phyloP scores from a whole-genome alignment of 2,329 filamentous ascomycete species.

The Penicillium hesseltinei region DNA sequence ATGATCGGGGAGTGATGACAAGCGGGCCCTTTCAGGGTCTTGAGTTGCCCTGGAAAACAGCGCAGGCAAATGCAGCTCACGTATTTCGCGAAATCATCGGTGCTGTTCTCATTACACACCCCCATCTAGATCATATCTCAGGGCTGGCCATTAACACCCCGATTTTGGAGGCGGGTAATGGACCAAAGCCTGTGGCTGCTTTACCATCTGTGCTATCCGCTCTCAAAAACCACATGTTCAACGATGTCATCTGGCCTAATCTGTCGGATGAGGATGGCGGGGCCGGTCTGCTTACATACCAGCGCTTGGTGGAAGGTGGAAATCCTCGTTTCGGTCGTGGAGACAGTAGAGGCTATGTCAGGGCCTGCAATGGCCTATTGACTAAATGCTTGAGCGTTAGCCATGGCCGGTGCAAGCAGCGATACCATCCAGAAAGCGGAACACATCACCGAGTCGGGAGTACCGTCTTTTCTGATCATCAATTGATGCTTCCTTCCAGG shows the following conservation, averaged over 20 bases:
- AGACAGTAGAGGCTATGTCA: constrained; percentile 77
- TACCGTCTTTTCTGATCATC: constrained; percentile 43
- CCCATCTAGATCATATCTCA: constrained; percentile 92
- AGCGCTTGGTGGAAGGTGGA: constrained; percentile 82
- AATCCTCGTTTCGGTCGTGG: constrained; percentile 80
- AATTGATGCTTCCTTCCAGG: constrained; percentile 48
- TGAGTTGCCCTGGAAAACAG: constrained; percentile 62
- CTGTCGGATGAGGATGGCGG: constrained; percentile 94
- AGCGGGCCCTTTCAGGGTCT: constrained; percentile 78
- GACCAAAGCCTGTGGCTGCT: constrained; percentile 80
- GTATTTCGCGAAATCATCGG: constrained; percentile 78
- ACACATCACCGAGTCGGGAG: constrained; percentile 60
- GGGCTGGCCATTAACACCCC: constrained; percentile 94
- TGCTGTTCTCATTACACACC: constrained; percentile 89
- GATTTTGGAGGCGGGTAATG: constrained; percentile 70
- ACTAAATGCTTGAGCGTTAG: constrained; percentile 84
- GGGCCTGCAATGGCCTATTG: constrained; percentile 83
- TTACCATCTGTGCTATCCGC: constrained; percentile 86
- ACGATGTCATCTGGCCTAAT: constrained; percentile 97
- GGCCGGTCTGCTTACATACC: constrained; percentile 86
- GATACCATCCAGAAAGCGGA: constrained; percentile 48
- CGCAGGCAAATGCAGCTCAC: constrained; percentile 76
- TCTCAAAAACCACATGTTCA: constrained; percentile 93
- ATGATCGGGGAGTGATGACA: constrained; percentile 33
- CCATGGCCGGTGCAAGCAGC: constrained; percentile 84